Evolutionary conservation across 1,284 basidiomycete genomes (phyloP), one percentile per base, ranked within the genome.

Genomic region (Naganishia sp.): DNA sequence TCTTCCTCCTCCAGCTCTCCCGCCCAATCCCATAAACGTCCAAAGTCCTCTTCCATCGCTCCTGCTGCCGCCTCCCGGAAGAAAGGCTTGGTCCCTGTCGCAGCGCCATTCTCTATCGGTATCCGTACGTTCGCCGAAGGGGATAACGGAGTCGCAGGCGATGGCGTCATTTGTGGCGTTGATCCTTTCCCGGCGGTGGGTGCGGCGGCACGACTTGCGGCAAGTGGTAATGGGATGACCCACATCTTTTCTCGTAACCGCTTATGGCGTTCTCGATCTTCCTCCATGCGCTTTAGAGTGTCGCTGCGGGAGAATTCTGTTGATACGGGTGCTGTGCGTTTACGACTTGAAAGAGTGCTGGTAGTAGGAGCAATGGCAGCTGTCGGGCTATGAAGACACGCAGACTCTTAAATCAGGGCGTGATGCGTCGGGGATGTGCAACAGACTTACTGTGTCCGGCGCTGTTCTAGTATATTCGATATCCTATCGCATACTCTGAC

Each of bases 181-280:
- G 63, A 28, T 42, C 32, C 57, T 46, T 54, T 54, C 13, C 32
- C 52, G n/a, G 43, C 18, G 23, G 49, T n/a, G 25, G 50, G 17
- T 21, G 56, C 32, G 4, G 55, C 45, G 13, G 32, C 52, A 35
- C 57, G 43, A 39, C 43, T 51, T 15, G 53, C 54, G 10, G 45
- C 66, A 23, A 56, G 15, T n/a, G 76, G 77, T 53, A 78, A 73
- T 47, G 79, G 78, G 31, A 95, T 87, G 35, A 96, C 92, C 94
- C 94, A 97, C 56, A 92, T 86, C 23, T 91, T 86, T 77, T 97
- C 94, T 50, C 92, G 86, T 1, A 97, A 83, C 2, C 94, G 86
- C 78, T 97, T 96, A 75, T 97, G 94, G 71, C 94, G 85, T 76
- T 97, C 94, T 2, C 94, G 84, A 77, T 97, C 94, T 73, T 95